Conservation (phyloP, 345 rosid species). For the Punica granatum region DNA sequence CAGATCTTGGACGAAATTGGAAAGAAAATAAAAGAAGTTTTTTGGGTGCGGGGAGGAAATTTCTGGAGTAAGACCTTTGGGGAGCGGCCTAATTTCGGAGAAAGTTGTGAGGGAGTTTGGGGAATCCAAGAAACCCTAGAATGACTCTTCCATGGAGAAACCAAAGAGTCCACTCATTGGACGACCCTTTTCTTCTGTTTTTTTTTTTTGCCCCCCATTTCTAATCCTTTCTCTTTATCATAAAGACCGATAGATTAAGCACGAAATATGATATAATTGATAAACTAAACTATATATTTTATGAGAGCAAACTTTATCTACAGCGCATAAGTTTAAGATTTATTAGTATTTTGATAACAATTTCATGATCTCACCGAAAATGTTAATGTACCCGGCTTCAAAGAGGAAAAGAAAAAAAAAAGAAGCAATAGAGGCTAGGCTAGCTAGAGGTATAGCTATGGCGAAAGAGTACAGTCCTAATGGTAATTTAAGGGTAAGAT, state of each 20-base stretch:
- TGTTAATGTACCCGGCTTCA: too few species aligned
- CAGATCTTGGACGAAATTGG: conserved; percentile 16
- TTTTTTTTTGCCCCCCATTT: neutral
- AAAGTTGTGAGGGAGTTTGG: neutral
- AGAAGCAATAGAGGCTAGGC: too few species aligned
- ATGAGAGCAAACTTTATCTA: too few species aligned
- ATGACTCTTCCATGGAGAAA: conserved; percentile 4
- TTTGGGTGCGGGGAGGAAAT: conserved; percentile 2
- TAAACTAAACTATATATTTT: too few species aligned
- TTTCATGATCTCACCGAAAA: too few species aligned
- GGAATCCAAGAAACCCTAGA: conserved; percentile 41
- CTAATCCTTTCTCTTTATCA: neutral
- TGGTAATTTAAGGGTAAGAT: neutral
- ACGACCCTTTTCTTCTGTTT: neutral
- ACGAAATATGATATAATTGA: too few species aligned
- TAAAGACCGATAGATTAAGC: neutral
- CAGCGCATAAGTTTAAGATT: too few species aligned
- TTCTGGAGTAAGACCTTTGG: neutral
- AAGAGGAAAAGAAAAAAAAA: too few species aligned
- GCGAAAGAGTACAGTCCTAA: neutral
- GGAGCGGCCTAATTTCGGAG: neutral
- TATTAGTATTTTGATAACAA: too few species aligned
- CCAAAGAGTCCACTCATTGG: neutral
- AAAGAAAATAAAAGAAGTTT: conserved; percentile 9
- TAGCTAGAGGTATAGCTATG: too few species aligned